Conservation (phyloP, 768 basidiomycete species). For the Rhodotorula toruloides region DNA sequence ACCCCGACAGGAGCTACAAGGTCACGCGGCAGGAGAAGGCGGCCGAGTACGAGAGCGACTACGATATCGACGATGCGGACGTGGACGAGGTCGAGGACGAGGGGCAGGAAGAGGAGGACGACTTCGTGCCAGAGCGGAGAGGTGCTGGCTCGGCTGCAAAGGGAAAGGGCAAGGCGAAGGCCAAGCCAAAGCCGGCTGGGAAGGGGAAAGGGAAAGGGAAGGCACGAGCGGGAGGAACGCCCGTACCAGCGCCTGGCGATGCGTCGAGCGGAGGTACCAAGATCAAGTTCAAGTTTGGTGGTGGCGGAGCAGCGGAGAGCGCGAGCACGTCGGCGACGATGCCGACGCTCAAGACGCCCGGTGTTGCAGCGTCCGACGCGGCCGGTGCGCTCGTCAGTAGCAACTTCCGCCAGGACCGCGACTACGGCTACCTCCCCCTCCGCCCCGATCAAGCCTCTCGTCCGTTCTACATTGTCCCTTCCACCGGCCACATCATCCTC, state of each 20-base stretch:
- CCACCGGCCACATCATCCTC: slow-evolving; percentile 74
- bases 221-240: slow-evolving; percentile 3
- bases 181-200: background rate
- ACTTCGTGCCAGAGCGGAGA: slow-evolving; percentile 22
- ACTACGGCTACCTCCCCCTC: slow-evolving; percentile 78
- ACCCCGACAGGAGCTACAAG: slow-evolving; percentile 16
- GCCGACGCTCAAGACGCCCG: slow-evolving; percentile 6
- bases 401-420: slow-evolving; percentile 45
- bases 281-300: slow-evolving; percentile 12
- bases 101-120: slow-evolving; percentile 6
- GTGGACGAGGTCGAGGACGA: background rate
- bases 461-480: slow-evolving; percentile 93
- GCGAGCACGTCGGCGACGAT: background rate
- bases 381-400: background rate
- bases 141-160: background rate
- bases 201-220: slow-evolving; percentile 22
- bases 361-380: slow-evolving; percentile 8
- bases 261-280: background rate
- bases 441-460: slow-evolving; percentile 87
- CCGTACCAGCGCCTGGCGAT: background rate
- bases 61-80: slow-evolving; percentile 20
- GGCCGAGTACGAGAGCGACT: slow-evolving; percentile 17
- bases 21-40: slow-evolving; percentile 4
- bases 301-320: no score
- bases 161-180: slow-evolving; percentile 8